Conservation (phyloP, 1,139 yeast genomes). For the Kodamaea plutei region DNA sequence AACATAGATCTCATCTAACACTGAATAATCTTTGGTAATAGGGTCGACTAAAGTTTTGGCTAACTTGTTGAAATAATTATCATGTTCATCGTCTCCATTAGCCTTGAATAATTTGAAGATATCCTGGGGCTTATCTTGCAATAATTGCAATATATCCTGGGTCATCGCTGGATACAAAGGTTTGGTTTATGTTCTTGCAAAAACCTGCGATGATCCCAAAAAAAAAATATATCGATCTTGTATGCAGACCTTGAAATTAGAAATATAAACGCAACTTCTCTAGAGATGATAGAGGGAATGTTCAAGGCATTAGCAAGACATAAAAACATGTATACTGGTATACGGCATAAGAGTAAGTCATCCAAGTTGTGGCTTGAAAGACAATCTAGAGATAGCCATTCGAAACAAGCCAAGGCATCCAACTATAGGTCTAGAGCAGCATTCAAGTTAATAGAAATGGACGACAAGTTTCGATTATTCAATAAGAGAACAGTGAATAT, state of each 20-base stretch:
- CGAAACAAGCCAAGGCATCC: slow-evolving; percentile 60
- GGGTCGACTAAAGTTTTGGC: slow-evolving; percentile 64
- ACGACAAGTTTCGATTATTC: slow-evolving; percentile 60
- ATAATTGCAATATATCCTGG: slow-evolving; percentile 17
- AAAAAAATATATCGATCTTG: slow-evolving; percentile 5
- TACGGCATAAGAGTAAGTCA: slow-evolving; percentile 31
- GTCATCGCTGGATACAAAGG: too few relatives aligned
- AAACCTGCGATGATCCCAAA: slow-evolving; percentile 3
- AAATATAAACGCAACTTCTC: too few relatives aligned
- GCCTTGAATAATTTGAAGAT: slow-evolving; percentile 21
- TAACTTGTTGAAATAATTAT: slow-evolving; percentile 27
- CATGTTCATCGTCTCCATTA: slow-evolving; percentile 10
- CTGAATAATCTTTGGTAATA: slow-evolving; percentile 57
- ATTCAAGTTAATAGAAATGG: slow-evolving; percentile 70
- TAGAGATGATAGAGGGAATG: too few relatives aligned
- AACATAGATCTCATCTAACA: slow-evolving; percentile 74
- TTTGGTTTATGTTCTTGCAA: slow-evolving; percentile 1
- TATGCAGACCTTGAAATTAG: slow-evolving; percentile 4
- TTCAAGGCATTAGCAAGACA: too few relatives aligned
- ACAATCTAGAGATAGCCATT: slow-evolving; percentile 58
- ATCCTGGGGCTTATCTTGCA: slow-evolving; percentile 23
- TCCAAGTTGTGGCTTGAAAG: slow-evolving; percentile 74
- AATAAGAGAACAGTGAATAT: slow-evolving; percentile 48
- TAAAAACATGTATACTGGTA: too few relatives aligned
- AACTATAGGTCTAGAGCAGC: slow-evolving; percentile 86